These are phyloP conservation scores for Psilocybe azurescens DNA, from an alignment of 768 basidiomycete species.

Conservation along the genomic window DNA sequence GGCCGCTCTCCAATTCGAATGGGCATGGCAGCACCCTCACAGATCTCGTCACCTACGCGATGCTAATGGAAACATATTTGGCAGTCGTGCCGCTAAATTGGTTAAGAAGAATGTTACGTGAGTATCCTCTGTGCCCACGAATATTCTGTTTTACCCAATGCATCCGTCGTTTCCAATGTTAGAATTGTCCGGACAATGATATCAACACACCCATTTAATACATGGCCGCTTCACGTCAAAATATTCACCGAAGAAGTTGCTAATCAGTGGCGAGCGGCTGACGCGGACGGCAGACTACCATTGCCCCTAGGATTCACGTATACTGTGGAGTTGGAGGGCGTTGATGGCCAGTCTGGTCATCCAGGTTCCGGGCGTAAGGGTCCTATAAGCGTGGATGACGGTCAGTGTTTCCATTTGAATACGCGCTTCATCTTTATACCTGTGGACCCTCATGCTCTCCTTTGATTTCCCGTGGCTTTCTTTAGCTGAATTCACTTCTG, in stretches of 20 bases:
- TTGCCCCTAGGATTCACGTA: conserved; percentile 60
- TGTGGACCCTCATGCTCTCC: conserved; percentile 1
- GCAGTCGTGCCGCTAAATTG: conserved; percentile 32
- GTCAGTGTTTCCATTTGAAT: conserved; percentile 33
- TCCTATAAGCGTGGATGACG: conserved; percentile 63
- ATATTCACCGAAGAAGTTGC: conserved; percentile 71
- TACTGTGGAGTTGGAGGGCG: conserved; percentile 66
- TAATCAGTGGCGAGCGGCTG: conserved; percentile 53
- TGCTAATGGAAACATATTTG: conserved; percentile 44
- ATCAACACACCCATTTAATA: conserved; percentile 65
- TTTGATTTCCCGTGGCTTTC: neutral
- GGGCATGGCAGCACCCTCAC: conserved; percentile 86
- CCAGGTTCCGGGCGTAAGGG: conserved; percentile 57
- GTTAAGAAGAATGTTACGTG: conserved; percentile 55
- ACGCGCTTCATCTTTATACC: neutral
- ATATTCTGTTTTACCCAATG: neutral
- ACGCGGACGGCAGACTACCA: conserved; percentile 24
- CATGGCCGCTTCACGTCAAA: conserved; percentile 78
- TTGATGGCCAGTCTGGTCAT: conserved; percentile 66
- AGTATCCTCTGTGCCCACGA: conserved; percentile 23
- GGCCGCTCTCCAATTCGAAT: conserved; percentile 81
- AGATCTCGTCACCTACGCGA: conserved; percentile 68
- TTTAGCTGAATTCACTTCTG: conserved; percentile 52
- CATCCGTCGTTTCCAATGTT: conserved; percentile 3
- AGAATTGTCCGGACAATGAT: conserved; percentile 72